Percentiles rank a stretch among this genome's conserved stretches.
Evolutionary conservation across 1,284 basidiomycete genomes (phyloP).

Genomic region (Ganoderma lingzhi): DNA sequence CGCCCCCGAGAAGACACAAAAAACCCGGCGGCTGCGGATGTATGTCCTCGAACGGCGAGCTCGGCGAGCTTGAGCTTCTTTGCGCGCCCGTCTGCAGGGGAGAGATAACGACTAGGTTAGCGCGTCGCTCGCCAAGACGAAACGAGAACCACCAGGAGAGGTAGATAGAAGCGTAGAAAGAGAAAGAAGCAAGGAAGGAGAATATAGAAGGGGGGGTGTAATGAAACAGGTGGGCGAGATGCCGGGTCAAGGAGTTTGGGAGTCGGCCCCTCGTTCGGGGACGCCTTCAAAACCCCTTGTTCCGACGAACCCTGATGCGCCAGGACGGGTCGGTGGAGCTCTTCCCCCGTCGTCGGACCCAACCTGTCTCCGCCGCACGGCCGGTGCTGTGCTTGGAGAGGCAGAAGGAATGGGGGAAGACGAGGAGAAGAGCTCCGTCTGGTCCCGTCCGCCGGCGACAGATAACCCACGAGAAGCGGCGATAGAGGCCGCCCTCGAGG

Average conservation of each 20-base stretch:
- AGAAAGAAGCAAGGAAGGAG: not conserved
- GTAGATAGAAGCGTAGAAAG: not conserved
- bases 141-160: not conserved
- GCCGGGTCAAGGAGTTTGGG: not conserved
- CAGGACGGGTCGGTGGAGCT: not conserved
- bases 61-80: slow-evolving; percentile 5
- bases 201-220: not conserved
- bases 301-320: not conserved
- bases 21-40: not conserved
- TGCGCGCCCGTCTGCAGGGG: not conserved
- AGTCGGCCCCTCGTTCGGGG: slow-evolving; percentile 1
- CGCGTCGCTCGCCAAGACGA: not conserved
- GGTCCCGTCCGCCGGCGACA: slow-evolving; percentile 2
- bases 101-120: not conserved
- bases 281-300: slow-evolving; percentile 7
- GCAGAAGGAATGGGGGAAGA: not conserved
- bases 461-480: slow-evolving; percentile 19
- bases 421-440: not conserved
- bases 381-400: not conserved
- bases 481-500: not conserved
- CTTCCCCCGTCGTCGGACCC: not conserved
- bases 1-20: not conserved
- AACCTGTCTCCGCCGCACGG: not conserved
- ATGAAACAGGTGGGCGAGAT: not conserved
- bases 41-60: not conserved